Conservation (phyloP, 352 stramenopile species). For the Phytophthora sansomeana region DNA sequence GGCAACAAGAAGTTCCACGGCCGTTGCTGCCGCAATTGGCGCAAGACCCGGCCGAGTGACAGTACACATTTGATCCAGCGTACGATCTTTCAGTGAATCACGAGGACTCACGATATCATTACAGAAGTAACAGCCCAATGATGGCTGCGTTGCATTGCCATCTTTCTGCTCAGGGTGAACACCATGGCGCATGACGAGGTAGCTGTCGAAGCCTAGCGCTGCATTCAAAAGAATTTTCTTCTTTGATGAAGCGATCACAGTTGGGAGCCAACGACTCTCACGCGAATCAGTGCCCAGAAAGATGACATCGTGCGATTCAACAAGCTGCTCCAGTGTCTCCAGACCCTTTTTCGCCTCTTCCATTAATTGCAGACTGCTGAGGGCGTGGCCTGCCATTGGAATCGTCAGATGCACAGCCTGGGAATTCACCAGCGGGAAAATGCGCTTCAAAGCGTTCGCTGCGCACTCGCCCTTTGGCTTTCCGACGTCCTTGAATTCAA, state of each 20-base stretch:
- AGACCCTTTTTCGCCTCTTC: slow-evolving; percentile 78
- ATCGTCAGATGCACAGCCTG: slow-evolving; percentile 94
- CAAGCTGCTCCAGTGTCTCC: slow-evolving; percentile 87
- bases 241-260: slow-evolving; percentile 93
- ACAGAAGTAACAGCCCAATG: slow-evolving; percentile 99
- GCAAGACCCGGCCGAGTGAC: slow-evolving; percentile 97
- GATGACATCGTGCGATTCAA: slow-evolving; percentile 95
- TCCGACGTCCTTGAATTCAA: slow-evolving; percentile 95
- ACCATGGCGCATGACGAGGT: slow-evolving; percentile 98
- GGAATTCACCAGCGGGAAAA: slow-evolving; percentile 94
- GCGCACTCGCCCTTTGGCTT: slow-evolving; percentile 95
- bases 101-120: slow-evolving; percentile 98
- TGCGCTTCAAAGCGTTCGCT: slow-evolving; percentile 91
- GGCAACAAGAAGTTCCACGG: slow-evolving; percentile 96
- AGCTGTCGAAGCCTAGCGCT: slow-evolving; percentile 96
- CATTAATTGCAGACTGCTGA: slow-evolving; percentile 66
- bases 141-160: slow-evolving; percentile 13
- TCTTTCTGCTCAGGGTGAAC: slow-evolving; percentile 31
- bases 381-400: slow-evolving; percentile 98
- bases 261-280: slow-evolving; percentile 98
- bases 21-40: slow-evolving; percentile 92
- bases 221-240: slow-evolving; percentile 91
- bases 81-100: slow-evolving; percentile 97
- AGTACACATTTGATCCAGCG: slow-evolving; percentile 99
- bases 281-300: slow-evolving; percentile 98